phyloP scores from a whole-genome alignment of 495 filamentous ascomycete species.

The Xylaria castorea region DNA sequence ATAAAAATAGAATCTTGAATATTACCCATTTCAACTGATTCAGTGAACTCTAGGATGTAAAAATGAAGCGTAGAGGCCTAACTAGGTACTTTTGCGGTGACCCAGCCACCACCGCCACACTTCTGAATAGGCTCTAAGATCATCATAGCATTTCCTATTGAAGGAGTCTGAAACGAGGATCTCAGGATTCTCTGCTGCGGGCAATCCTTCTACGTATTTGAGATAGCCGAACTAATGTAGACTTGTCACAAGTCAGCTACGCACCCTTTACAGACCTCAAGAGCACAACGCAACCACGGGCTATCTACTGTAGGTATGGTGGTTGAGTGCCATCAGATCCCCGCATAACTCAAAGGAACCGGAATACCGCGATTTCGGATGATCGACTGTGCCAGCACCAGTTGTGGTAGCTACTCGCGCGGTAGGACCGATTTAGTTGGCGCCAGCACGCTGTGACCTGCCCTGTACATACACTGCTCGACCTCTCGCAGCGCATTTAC shows the following conservation, averaged over 20 bases:
- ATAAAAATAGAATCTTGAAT: conserved; percentile 12
- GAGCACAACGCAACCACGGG: background rate
- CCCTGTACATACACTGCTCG: background rate
- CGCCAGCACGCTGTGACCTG: conserved; percentile 15
- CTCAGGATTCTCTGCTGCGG: background rate
- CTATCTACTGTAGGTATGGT: background rate
- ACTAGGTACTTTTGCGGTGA: no score
- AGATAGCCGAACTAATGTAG: background rate
- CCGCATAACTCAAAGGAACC: background rate
- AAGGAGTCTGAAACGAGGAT: background rate
- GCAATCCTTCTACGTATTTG: background rate
- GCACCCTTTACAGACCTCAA: background rate
- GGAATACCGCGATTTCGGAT: background rate
- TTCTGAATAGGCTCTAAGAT: background rate
- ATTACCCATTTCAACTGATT: background rate
- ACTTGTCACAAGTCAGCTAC: background rate
- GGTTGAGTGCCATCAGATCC: background rate
- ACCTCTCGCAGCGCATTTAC: background rate
- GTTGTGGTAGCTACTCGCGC: conserved; percentile 4
- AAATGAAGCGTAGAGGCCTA: no score
- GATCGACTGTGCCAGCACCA: background rate
- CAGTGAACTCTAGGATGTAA: no score
- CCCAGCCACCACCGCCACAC: no score
- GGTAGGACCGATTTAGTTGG: conserved; percentile 21
- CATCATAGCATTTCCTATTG: background rate